Conservation (phyloP, 345 rosid genomes). For the Hirschfeldia incana region DNA sequence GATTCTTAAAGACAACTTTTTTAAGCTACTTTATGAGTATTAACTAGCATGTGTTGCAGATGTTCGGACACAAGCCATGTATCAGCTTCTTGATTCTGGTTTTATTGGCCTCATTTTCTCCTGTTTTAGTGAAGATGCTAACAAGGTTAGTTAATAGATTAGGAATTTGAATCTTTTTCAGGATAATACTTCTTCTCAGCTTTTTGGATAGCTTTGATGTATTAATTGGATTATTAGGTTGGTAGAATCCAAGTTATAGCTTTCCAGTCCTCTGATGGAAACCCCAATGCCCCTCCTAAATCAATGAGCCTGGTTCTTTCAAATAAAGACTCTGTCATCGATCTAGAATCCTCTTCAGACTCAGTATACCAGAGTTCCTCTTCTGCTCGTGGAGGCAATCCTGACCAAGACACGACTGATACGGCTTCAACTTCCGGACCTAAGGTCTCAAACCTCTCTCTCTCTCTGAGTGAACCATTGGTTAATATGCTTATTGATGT, state of each 20-base stretch:
- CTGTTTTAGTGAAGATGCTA: constrained; percentile 87
- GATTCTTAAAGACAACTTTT: neutral
- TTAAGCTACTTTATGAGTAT: neutral
- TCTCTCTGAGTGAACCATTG: neutral
- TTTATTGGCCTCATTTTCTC: constrained; percentile 95
- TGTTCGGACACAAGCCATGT: constrained; percentile 99
- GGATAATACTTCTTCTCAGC: neutral
- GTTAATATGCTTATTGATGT: constrained; percentile 4
- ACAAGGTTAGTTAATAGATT: constrained; percentile 56
- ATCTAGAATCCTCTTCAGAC: constrained; percentile 80
- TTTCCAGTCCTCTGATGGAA: constrained; percentile 94
- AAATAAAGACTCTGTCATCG: constrained; percentile 57
- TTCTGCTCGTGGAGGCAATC: constrained; percentile 46
- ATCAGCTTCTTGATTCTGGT: constrained; percentile 95
- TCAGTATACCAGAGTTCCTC: constrained; percentile 47
- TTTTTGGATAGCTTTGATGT: neutral
- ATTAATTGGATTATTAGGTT: constrained; percentile 47
- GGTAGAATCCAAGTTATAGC: constrained; percentile 98
- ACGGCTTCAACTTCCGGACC: constrained; percentile 49
- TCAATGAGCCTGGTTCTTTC: constrained; percentile 53
- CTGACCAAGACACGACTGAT: constrained; percentile 71
- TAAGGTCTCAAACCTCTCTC: constrained; percentile 46
- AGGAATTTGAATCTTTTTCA: neutral
- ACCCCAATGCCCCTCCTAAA: constrained; percentile 51
- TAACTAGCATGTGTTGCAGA: constrained; percentile 52